Conservation (phyloP, 2,329 filamentous ascomycete genomes). For the Diaporthe sp. region DNA sequence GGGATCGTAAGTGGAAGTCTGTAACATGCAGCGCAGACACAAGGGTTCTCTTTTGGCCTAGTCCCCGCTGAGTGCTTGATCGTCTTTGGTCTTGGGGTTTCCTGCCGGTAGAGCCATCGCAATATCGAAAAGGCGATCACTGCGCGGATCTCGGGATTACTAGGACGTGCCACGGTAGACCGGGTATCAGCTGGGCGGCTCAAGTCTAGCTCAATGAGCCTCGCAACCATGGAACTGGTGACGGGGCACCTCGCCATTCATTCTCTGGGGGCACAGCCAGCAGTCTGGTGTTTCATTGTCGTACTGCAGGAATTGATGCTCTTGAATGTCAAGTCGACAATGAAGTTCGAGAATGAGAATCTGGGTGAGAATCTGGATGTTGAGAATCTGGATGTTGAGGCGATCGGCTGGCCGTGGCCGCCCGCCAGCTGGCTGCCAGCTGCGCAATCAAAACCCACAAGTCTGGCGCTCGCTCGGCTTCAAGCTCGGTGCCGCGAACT, state of each 20-base stretch:
- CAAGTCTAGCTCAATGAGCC: not conserved
- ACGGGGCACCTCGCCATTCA: not conserved
- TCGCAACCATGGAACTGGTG: not conserved
- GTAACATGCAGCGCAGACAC: not conserved
- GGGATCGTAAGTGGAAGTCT: not conserved
- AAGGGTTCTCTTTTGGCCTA: not conserved
- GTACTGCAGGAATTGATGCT: not conserved
- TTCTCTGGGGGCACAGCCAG: not conserved
- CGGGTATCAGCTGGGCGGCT: not conserved
- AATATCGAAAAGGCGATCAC: not conserved
- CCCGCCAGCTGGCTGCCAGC: constrained; percentile 9
- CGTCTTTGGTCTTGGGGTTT: not conserved
- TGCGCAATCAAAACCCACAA: constrained; percentile 21
- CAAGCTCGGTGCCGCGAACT: constrained; percentile 14
- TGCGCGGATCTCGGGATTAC: constrained; percentile 2
- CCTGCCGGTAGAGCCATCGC: not conserved
- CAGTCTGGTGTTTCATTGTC: not conserved
- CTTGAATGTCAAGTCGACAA: not conserved
- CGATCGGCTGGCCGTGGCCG: not conserved
- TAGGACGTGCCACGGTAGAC: not conserved
- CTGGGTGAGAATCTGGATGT: too few species aligned
- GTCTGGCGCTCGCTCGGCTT: not conserved
- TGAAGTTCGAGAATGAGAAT: too few species aligned
- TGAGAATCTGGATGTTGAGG: not conserved
- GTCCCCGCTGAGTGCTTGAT: not conserved